Percentiles rank a stretch among this genome's conserved stretches.
These are phyloP conservation scores for Bretziella fagacearum DNA, from an alignment of 2,329 filamentous ascomycete species.

Conservation along the genomic window DNA sequence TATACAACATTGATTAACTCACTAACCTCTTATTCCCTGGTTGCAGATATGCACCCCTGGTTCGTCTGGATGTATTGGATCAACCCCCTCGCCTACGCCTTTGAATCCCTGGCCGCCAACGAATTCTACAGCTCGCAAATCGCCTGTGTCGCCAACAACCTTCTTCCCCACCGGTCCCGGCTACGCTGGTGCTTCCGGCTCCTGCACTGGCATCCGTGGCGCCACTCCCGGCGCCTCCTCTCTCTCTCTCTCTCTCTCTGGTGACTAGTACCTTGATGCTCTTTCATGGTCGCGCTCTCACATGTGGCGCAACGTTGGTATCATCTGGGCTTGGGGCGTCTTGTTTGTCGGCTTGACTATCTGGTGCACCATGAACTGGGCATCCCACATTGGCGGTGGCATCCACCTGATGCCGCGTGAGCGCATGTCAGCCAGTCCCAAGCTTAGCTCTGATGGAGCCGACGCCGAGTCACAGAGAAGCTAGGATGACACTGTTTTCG, in stretches of 20 bases:
- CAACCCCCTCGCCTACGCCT: slow-evolving; percentile 33
- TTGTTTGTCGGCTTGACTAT: slow-evolving; percentile 3
- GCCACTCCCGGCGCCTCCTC: slow-evolving; percentile 15
- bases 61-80: slow-evolving; percentile 48
- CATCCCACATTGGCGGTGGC: slow-evolving; percentile 33
- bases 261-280: slow-evolving; percentile 19
- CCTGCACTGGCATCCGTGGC: slow-evolving; percentile 9
- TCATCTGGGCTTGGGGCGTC: slow-evolving; percentile 25
- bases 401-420: slow-evolving; percentile 47
- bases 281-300: slow-evolving; percentile 27
- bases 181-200: not conserved
- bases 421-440: slow-evolving; percentile 25
- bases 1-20: not conserved
- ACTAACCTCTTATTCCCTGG: slow-evolving; percentile 13
- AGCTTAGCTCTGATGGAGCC: slow-evolving; percentile 18
- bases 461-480: slow-evolving; percentile 30
- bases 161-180: slow-evolving; percentile 1
- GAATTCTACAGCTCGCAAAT: not conserved
- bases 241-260: slow-evolving; percentile 20
- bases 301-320: slow-evolving; percentile 4
- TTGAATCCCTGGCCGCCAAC: slow-evolving; percentile 2
- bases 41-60: slow-evolving; percentile 40
- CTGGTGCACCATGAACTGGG: slow-evolving; percentile 39
- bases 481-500: slow-evolving; percentile 4
- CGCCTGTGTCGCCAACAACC: not conserved